A percentile compares a stretch with the other conserved stretches of the same genome.
Evolutionary conservation across 208 protist species (phyloP).

Genomic region (Trypanosoma vivax): DNA sequence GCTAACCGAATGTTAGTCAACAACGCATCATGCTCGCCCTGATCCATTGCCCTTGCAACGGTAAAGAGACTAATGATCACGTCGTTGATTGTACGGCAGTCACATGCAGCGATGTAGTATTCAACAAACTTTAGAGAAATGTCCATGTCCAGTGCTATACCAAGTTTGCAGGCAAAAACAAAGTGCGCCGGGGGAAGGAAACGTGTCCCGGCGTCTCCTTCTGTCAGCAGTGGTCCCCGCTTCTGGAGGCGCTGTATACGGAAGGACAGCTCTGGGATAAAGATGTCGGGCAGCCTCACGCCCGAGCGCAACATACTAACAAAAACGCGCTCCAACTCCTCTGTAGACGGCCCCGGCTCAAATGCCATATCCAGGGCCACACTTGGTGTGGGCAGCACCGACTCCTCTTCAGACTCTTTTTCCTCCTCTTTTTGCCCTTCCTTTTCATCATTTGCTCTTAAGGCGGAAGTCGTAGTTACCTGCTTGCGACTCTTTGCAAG

Average conservation of each 20-base stretch:
- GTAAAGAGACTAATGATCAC: conserved; percentile 34
- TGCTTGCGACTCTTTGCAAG: neutral
- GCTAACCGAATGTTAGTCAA: conserved; percentile 9
- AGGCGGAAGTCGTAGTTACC: neutral
- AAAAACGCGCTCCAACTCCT: conserved; percentile 18
- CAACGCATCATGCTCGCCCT: neutral
- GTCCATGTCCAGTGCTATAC: conserved; percentile 24
- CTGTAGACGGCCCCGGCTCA: neutral
- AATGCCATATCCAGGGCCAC: no score
- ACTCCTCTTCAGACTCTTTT: neutral
- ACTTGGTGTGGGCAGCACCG: neutral
- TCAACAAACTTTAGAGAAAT: conserved; percentile 27
- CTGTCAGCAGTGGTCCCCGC: neutral
- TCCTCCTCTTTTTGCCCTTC: neutral
- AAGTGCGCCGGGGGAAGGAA: conserved; percentile 47
- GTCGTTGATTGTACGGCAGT: conserved; percentile 32
- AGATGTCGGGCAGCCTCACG: conserved; percentile 18
- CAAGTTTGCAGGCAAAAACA: conserved; percentile 40
- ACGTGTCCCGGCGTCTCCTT: neutral
- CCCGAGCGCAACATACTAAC: conserved; percentile 19
- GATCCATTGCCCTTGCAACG: neutral
- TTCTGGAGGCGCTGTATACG: conserved; percentile 1
- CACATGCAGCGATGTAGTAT: conserved; percentile 31
- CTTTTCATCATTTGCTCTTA: neutral
- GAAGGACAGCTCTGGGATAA: conserved; percentile 14